Conservation (phyloP, 768 basidiomycete species). For the Suillus americanus region DNA sequence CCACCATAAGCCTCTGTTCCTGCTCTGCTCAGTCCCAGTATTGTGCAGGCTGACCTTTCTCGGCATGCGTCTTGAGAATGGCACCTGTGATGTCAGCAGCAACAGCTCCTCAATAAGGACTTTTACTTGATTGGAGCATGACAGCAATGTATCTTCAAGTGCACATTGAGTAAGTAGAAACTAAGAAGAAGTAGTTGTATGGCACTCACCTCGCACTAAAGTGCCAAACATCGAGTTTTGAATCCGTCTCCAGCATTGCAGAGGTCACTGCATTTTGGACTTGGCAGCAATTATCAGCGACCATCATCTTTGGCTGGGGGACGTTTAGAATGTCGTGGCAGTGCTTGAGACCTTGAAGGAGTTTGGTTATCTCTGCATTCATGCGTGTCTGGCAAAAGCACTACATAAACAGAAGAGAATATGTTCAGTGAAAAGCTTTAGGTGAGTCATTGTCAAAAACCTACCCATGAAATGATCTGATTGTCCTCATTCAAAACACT, state of each 20-base stretch:
- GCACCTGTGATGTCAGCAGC: slow-evolving; percentile 12
- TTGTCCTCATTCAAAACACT: slow-evolving; percentile 18
- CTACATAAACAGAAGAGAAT: neutral
- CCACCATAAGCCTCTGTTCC: no score
- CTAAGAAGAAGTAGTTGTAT: neutral
- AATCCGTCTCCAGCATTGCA: slow-evolving; percentile 2
- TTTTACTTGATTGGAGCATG: slow-evolving; percentile 13
- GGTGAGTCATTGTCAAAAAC: slow-evolving; percentile 4
- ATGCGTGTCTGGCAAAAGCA: slow-evolving; percentile 15
- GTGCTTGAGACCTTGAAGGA: slow-evolving; percentile 12
- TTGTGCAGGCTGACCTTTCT: no score
- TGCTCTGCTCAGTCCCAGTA: no score
- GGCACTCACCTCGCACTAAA: slow-evolving; percentile 17
- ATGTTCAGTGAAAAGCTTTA: no score
- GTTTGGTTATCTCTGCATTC: slow-evolving; percentile 15
- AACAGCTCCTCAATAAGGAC: slow-evolving; percentile 4
- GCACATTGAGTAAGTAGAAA: no score
- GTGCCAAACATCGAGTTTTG: slow-evolving; percentile 20
- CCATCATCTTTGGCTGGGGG: slow-evolving; percentile 13
- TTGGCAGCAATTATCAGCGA: slow-evolving; percentile 24
- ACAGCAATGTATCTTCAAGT: slow-evolving; percentile 9
- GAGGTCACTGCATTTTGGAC: slow-evolving; percentile 7
- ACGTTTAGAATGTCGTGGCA: slow-evolving; percentile 9
- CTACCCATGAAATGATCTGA: slow-evolving; percentile 16
- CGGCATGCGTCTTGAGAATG: slow-evolving; percentile 8